phyloP scores from a whole-genome alignment of 768 basidiomycete species.

The Pleurotus giganteus region DNA sequence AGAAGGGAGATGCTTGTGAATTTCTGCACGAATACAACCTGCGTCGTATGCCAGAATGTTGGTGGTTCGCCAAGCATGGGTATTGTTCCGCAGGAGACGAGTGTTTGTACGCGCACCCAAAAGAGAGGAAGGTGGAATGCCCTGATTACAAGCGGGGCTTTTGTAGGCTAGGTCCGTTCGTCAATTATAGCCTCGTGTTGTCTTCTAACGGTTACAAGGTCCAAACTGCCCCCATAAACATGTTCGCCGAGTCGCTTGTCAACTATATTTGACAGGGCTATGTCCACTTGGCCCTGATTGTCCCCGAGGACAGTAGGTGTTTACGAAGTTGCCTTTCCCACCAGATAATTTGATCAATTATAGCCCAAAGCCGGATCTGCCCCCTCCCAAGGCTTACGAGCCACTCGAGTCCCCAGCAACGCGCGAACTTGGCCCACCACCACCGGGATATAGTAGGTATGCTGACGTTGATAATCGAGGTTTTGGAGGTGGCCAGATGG shows the following conservation, averaged over 20 bases:
- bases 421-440: conserved; percentile 85
- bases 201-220: conserved; percentile 41
- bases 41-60: conserved; percentile 97
- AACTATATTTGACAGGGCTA: conserved; percentile 87
- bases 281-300: conserved; percentile 91
- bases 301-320: conserved; percentile 78
- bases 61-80: conserved; percentile 98
- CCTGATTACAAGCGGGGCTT: conserved; percentile 96
- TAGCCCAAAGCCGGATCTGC: conserved; percentile 78
- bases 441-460: conserved; percentile 87
- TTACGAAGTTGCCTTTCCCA: conserved; percentile 8
- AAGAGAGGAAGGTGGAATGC: conserved; percentile 88
- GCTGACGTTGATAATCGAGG: conserved; percentile 71
- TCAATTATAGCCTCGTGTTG: not conserved
- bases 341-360: conserved; percentile 10
- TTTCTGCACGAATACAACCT: conserved; percentile 99
- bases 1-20: conserved; percentile 97
- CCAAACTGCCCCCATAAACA: conserved; percentile 91
- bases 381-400: conserved; percentile 71
- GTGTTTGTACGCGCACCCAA: conserved; percentile 94
- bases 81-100: conserved; percentile 97
- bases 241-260: conserved; percentile 87
- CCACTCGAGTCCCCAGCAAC: conserved; percentile 73
- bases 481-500: conserved; percentile 33
- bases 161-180: conserved; percentile 81